Percentiles rank a stretch among this genome's conserved stretches.
phyloP scores from a whole-genome alignment of 768 basidiomycete species.

The Russula emetica region DNA sequence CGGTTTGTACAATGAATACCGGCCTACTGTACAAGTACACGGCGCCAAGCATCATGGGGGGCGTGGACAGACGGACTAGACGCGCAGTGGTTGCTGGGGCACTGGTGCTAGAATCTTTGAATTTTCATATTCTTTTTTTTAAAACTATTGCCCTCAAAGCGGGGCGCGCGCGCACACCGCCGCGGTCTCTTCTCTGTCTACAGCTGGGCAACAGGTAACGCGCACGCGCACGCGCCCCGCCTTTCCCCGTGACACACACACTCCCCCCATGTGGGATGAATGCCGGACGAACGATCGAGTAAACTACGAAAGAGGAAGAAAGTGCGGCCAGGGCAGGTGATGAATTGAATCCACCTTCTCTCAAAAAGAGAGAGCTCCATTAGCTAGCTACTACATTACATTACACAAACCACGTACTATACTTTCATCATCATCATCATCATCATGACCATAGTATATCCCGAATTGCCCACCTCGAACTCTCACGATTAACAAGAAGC shows the following conservation, averaged over 20 bases:
- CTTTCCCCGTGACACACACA: not conserved
- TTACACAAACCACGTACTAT: too few relatives aligned
- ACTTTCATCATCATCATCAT: not conserved
- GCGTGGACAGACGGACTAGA: too few relatives aligned
- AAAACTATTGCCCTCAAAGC: not conserved
- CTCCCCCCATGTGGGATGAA: not conserved
- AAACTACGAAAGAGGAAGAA: too few relatives aligned
- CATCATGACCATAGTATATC: not conserved
- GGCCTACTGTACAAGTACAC: too few relatives aligned
- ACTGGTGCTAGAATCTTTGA: not conserved
- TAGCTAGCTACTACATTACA: not conserved
- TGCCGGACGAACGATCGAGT: not conserved
- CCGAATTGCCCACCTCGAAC: not conserved
- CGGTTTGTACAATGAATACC: conserved; percentile 6
- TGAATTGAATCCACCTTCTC: not conserved
- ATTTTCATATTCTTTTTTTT: not conserved
- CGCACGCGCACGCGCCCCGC: too few relatives aligned
- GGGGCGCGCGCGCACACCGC: not conserved
- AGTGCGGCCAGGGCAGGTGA: too few relatives aligned
- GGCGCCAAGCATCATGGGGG: not conserved
- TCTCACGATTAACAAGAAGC: not conserved
- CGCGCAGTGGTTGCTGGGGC: not conserved
- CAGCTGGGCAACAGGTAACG: too few relatives aligned
- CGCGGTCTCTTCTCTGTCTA: too few relatives aligned
- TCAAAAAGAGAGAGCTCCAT: not conserved